Evolutionary conservation across 2,329 filamentous ascomycete genomes (phyloP), one percentile per base, ranked within the genome.

Genomic region (Calonectria henricotiae): DNA sequence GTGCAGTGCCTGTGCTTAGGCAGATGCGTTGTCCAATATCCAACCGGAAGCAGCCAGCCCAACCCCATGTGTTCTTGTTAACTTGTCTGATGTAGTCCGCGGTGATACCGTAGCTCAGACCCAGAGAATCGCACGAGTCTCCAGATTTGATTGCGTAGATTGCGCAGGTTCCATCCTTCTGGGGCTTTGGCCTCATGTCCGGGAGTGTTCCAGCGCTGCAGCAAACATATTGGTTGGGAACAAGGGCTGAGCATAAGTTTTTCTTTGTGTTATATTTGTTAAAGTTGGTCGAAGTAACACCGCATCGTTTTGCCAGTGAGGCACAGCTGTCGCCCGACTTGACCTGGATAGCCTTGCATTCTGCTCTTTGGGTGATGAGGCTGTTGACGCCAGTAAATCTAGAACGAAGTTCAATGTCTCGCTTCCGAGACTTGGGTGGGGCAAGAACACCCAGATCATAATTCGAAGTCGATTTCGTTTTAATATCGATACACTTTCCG

Each of bases 21-120:
- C 82, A 84, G 6, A 84, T 82, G 2, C 68, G 68, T n/a, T 75
- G 70, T 3, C 73, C 76, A 0, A 75, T 51, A 35, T 75, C 71
- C 3, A 83, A 73, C 7, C 72, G 69, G 15, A 72, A 67, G 46
- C 82, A 84, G 15, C 81, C 82, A 7, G 65, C 73, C 77, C 81
- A 85, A 0, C 79, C 82, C 82, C 82, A 84, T 0, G 82, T 84
- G 54, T 81, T 75, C 63, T 79, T 81, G 75, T 84, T 85, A 13
- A 76, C 76, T 11, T 65, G 44, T 25, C 83, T 79, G 15, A 89
- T 79, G 4, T 85, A 76, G 0, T 78, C 71, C 0, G 77, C 67
- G 0, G 80, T 85, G 6, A 88, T 71, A 5, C 76, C 73, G 70
- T 85, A 73, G 46, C 69, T 71, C 17, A 72, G 73, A 0, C 79